Conservation (phyloP, 2,329 filamentous ascomycete genomes). For the Coniochaeta pulveracea region DNA sequence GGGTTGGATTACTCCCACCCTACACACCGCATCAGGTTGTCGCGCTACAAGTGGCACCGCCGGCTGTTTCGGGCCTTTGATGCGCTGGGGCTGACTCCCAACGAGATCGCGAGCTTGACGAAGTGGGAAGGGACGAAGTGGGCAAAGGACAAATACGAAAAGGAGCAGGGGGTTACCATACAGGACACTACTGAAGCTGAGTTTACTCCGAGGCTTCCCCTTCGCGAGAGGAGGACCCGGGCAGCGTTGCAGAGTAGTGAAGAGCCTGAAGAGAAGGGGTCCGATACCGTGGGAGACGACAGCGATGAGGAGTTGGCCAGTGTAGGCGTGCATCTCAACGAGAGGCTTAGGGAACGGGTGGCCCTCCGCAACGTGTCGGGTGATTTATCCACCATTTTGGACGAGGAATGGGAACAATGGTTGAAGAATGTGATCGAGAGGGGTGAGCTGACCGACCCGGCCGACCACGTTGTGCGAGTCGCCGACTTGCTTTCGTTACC, state of each 20-base stretch:
- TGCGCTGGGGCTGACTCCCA: conserved; percentile 51
- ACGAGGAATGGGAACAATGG: conserved; percentile 67
- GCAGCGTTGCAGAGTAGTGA: too few species aligned
- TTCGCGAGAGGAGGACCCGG: conserved; percentile 9
- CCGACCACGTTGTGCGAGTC: neutral
- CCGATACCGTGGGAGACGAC: conserved; percentile 35
- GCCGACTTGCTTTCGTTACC: neutral
- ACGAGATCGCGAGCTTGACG: conserved; percentile 61
- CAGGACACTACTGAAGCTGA: conserved; percentile 61
- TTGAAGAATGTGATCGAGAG: conserved; percentile 58
- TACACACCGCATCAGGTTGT: conserved; percentile 66
- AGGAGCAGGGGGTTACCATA: conserved; percentile 60
- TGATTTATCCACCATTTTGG: conserved; percentile 45
- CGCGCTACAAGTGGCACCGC: conserved; percentile 66
- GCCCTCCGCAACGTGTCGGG: conserved; percentile 48
- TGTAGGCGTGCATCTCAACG: conserved; percentile 51
- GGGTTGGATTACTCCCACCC: conserved; percentile 67
- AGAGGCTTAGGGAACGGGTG: conserved; percentile 52
- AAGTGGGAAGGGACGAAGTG: conserved; percentile 78
- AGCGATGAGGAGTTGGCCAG: conserved; percentile 44
- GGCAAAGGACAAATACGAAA: conserved; percentile 72
- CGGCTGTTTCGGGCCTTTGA: conserved; percentile 70
- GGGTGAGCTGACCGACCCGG: conserved; percentile 32
- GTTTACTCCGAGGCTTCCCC: conserved; percentile 48
- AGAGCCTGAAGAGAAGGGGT: conserved; percentile 11